Evolutionary conservation across 2,329 filamentous ascomycete genomes (phyloP), one percentile per base, ranked within the genome.

Genomic region (Lecanosticta acicola): DNA sequence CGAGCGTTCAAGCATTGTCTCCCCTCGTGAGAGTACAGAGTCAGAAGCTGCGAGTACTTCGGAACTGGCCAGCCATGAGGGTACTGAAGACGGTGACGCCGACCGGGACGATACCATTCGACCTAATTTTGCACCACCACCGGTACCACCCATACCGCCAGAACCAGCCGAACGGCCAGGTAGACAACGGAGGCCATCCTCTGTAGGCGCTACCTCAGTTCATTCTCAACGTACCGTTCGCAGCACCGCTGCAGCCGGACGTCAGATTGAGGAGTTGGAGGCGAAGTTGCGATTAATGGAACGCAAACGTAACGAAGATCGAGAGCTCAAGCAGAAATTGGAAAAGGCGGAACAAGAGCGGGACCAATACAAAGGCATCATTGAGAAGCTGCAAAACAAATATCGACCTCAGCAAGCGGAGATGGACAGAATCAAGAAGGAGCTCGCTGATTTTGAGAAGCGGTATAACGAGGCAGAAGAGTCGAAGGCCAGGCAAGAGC

Each of bases 311-410:
- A 63, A 78, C 10, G 91, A 97, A 53, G 88, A 95, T 60, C 79
- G 88, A 16, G 90, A 96, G 57, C 87, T 87, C 62, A 67, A 95
- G 41, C 89, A 91, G 61, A 78, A 76, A 10, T 67, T 95, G 39
- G 86, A 94, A 46, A 81, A 84, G 54, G 69, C 90, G 13, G 83
- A 90, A 61, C 75, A 79, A 14, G 87, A 94, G 59, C 77, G 81
- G 20, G 85, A 91, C 60, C 84, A 84, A 54, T 89, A 85, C 52
- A 86, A 94, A 64, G 75, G 69, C 3, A 88, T 97, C 53, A 90
- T 96, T 39, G 85, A 94, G 61, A 96, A 94, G 59, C 71, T 98
- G 38, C 88, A 96, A 63, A 76, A 81, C 32, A 97, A 96, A 66
- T 89, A 88, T 53, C 87, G 94, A 60, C 81, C 86, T 0, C 84